These are phyloP conservation scores for Parastagonospora avenae DNA, from an alignment of 2,329 filamentous ascomycete genomes.

Conservation along the genomic window DNA sequence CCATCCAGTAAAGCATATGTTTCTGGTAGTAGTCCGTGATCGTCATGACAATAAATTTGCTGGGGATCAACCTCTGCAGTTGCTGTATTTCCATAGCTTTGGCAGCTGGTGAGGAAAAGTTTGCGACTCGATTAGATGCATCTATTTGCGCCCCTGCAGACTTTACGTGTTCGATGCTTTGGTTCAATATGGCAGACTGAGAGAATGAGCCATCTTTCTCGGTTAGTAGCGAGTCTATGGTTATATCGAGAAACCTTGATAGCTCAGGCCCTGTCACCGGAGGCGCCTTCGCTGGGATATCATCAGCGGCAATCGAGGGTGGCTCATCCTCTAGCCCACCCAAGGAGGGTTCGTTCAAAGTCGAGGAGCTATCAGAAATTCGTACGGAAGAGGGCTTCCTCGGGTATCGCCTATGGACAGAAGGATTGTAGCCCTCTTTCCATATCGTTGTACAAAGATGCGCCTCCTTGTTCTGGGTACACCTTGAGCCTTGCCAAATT, in stretches of 20 bases:
- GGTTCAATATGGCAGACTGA: conserved; percentile 19
- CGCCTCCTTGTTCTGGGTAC: conserved; percentile 37
- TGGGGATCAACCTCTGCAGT: conserved; percentile 47
- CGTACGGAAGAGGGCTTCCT: conserved; percentile 6
- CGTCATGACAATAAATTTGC: conserved; percentile 22
- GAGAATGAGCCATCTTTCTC: conserved; percentile 26
- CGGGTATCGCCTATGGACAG: conserved; percentile 37
- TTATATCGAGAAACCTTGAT: conserved; percentile 30
- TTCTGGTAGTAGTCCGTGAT: conserved; percentile 49
- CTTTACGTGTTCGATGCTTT: conserved; percentile 20
- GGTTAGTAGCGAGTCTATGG: conserved; percentile 28
- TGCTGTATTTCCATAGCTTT: conserved; percentile 31
- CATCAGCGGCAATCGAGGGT: not conserved
- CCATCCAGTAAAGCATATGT: conserved; percentile 47
- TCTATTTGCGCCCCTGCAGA: conserved; percentile 11
- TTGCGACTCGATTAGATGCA: conserved; percentile 5
- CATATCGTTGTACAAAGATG: conserved; percentile 42
- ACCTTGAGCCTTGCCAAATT: conserved; percentile 25
- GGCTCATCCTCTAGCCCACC: conserved; percentile 3
- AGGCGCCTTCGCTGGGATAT: not conserved
- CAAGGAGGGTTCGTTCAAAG: conserved; percentile 10
- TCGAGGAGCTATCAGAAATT: conserved; percentile 11
- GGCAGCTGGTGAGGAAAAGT: conserved; percentile 30
- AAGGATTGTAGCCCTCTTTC: conserved; percentile 39
- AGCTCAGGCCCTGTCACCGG: not conserved